These are phyloP conservation scores for Tetrahymena malaccensis DNA, from an alignment of 73 alveolate genomes.

Conservation along the genomic window DNA sequence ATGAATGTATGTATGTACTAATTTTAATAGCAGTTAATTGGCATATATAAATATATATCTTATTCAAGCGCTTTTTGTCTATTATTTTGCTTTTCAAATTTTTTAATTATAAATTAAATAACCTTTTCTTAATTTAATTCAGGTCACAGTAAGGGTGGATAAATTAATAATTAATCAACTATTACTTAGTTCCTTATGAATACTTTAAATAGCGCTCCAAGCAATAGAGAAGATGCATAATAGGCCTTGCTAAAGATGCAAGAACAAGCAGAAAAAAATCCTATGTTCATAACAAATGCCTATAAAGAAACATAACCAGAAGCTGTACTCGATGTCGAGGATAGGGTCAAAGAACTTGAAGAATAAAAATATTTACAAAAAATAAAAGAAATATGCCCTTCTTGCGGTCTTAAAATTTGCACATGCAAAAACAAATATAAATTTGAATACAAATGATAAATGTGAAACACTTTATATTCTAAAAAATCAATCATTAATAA, in stretches of 20 bases:
- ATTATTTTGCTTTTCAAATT: not conserved
- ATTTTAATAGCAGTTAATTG: not conserved
- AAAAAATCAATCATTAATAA: too few relatives aligned
- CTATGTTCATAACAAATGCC: not conserved
- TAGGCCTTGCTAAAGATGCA: not conserved
- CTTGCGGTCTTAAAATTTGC: not conserved
- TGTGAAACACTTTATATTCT: too few relatives aligned
- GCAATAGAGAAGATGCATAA: not conserved
- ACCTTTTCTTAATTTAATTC: not conserved
- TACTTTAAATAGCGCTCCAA: not conserved
- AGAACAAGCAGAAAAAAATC: not conserved
- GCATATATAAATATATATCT: not conserved
- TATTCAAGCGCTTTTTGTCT: not conserved
- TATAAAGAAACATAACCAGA: not conserved
- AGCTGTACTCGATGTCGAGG: not conserved
- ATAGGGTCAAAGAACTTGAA: not conserved
- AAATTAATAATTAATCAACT: not conserved
- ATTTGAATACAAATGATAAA: not conserved
- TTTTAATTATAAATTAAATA: too few relatives aligned
- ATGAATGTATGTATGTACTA: too few relatives aligned
- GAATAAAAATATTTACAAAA: not conserved
- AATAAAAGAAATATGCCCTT: not conserved
- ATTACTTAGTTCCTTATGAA: not conserved
- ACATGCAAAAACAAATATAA: not conserved
- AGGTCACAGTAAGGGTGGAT: not conserved